Evolutionary conservation across 2,329 filamentous ascomycete genomes (phyloP).

Genomic region (Fusarium sp.): DNA sequence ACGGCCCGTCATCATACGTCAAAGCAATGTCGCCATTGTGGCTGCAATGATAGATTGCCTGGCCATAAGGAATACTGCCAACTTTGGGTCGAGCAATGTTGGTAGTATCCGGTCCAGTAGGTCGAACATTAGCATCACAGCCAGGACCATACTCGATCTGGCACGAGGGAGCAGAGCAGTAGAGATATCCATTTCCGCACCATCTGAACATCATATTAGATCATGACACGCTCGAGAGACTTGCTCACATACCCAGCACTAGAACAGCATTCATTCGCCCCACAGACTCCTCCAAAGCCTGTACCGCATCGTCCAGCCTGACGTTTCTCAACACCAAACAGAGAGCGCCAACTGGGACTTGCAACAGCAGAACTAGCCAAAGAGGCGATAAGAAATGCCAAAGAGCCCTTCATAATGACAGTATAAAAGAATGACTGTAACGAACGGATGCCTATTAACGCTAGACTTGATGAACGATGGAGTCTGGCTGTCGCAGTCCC

Average conservation of each 20-base stretch:
- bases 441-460: conserved; percentile 31
- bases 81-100: conserved; percentile 64
- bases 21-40: conserved; percentile 57
- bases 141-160: conserved; percentile 71
- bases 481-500: neutral
- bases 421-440: conserved; percentile 43
- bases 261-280: conserved; percentile 57
- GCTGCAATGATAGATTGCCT: conserved; percentile 60
- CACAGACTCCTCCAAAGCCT: conserved; percentile 53
- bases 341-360: neutral
- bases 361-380: conserved; percentile 14
- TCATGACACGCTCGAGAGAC: neutral
- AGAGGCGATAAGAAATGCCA: conserved; percentile 13
- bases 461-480: neutral
- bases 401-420: conserved; percentile 31
- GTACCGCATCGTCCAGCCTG: conserved; percentile 60
- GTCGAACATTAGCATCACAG: conserved; percentile 71
- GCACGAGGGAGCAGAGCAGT: conserved; percentile 73
- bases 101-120: conserved; percentile 66
- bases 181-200: conserved; percentile 67
- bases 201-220: conserved; percentile 55
- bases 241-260: conserved; percentile 54
- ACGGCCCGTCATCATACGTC: conserved; percentile 63
- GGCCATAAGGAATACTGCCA: conserved; percentile 68
- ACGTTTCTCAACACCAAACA: conserved; percentile 31